A percentile compares a stretch with the other conserved stretches of the same genome.
phyloP scores from a whole-genome alignment of 2,329 filamentous ascomycete genomes.

The Aspergillus arachidicola region DNA sequence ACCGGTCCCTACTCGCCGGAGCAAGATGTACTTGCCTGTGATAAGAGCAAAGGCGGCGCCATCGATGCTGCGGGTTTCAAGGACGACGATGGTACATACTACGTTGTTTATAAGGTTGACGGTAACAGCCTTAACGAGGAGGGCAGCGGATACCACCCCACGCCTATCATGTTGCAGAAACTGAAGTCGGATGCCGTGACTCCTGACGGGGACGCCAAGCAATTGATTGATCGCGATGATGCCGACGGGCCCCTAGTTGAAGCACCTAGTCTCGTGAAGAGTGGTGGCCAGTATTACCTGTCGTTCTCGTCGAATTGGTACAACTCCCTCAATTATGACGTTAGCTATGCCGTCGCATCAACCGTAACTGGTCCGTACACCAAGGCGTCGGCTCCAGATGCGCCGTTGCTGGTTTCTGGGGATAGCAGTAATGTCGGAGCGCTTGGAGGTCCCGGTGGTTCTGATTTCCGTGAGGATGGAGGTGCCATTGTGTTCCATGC shows the following conservation, averaged over 20 bases:
- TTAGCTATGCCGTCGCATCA: constrained; percentile 56
- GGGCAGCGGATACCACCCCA: constrained; percentile 34
- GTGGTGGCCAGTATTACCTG: constrained; percentile 54
- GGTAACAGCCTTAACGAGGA: constrained; percentile 55
- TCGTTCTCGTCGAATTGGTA: constrained; percentile 62
- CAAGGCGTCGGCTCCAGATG: constrained; percentile 26
- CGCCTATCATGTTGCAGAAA: constrained; percentile 61
- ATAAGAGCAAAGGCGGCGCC: constrained; percentile 54
- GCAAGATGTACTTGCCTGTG: constrained; percentile 53
- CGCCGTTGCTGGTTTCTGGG: constrained; percentile 31
- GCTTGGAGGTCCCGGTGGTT: constrained; percentile 33
- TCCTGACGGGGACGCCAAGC: constrained; percentile 49
- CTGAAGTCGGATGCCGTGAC: constrained; percentile 54
- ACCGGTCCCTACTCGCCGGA: constrained; percentile 54
- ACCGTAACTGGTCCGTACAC: constrained; percentile 32
- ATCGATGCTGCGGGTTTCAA: constrained; percentile 62
- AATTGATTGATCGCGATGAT: constrained; percentile 61
- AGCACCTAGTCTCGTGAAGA: constrained; percentile 54
- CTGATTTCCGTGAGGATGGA: constrained; percentile 30
- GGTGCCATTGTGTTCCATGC: constrained; percentile 32
- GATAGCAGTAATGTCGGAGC: constrained; percentile 24
- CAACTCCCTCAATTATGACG: constrained; percentile 54
- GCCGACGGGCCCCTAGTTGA: constrained; percentile 61
- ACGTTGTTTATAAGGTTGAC: constrained; percentile 65
- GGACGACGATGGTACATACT: constrained; percentile 55